Percentiles rank a stretch among this genome's conserved stretches.
Conservation (phyloP, 768 basidiomycete species). For the Mrakia gelida region DNA sequence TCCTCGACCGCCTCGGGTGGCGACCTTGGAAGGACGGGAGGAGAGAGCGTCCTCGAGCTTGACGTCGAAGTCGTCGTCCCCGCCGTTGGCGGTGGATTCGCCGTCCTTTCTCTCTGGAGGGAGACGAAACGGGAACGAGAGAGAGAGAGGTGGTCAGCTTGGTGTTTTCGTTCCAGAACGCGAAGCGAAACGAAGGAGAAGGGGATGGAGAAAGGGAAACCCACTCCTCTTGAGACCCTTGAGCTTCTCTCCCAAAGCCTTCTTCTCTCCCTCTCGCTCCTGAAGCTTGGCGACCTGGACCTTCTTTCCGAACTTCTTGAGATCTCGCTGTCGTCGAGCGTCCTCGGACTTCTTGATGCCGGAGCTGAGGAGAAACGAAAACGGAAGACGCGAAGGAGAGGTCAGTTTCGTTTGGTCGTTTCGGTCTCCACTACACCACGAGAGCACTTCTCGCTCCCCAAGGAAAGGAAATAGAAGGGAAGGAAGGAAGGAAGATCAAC, state of each 20-base stretch:
- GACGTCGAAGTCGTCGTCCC: constrained; percentile 74
- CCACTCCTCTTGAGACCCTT: constrained; percentile 86
- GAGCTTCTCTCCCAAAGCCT: constrained; percentile 81
- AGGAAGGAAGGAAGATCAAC: constrained; percentile 32
- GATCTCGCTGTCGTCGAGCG: constrained; percentile 82
- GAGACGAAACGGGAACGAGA: neutral
- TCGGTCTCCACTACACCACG: no score
- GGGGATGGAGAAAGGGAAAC: constrained; percentile 37
- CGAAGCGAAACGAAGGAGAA: neutral
- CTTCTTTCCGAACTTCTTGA: constrained; percentile 98
- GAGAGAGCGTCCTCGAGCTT: constrained; percentile 83
- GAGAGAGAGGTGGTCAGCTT: constrained; percentile 2
- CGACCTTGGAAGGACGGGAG: constrained; percentile 34
- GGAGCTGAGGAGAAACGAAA: constrained; percentile 46
- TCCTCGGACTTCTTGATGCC: constrained; percentile 87
- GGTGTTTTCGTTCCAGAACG: neutral
- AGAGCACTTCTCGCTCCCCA: no score
- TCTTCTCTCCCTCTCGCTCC: constrained; percentile 81
- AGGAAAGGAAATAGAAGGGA: neutral
- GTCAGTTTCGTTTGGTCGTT: neutral
- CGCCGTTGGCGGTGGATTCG: constrained; percentile 58
- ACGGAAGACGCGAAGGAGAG: neutral
- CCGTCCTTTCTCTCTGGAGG: constrained; percentile 74
- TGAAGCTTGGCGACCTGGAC: constrained; percentile 92
- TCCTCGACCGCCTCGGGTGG: constrained; percentile 37